Conservation (phyloP, 495 filamentous ascomycete genomes). For the Talaromyces trachyspermus region DNA sequence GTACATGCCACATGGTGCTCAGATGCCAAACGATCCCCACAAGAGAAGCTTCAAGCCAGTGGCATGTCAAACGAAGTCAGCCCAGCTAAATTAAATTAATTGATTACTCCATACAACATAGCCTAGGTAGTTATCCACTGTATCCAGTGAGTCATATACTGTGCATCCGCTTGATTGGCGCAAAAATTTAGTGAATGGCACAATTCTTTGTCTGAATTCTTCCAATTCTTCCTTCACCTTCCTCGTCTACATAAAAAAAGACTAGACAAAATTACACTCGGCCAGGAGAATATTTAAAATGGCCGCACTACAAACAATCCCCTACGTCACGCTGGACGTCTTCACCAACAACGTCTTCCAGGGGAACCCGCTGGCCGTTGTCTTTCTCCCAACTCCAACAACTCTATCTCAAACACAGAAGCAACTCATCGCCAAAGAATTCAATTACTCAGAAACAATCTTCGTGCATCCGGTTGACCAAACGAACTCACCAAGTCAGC, state of each 20-base stretch:
- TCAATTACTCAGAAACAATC: slow-evolving; percentile 80
- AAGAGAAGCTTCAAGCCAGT: too few species aligned
- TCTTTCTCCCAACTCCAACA: slow-evolving; percentile 28
- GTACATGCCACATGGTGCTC: too few species aligned
- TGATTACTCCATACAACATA: too few species aligned
- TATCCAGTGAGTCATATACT: too few species aligned
- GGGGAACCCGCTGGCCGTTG: slow-evolving; percentile 35
- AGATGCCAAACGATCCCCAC: too few species aligned
- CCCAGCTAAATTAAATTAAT: too few species aligned
- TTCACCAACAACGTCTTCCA: slow-evolving; percentile 33
- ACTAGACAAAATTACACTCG: background rate
- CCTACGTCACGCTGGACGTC: slow-evolving; percentile 36
- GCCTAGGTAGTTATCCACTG: too few species aligned
- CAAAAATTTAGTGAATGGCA: too few species aligned
- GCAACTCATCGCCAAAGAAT: slow-evolving; percentile 59
- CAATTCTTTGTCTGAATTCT: too few species aligned
- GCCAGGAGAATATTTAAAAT: background rate
- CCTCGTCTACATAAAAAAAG: background rate
- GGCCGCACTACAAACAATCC: background rate
- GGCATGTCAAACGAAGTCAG: too few species aligned
- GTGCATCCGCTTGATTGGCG: too few species aligned
- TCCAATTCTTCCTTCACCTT: too few species aligned
- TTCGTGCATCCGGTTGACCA: slow-evolving; percentile 51
- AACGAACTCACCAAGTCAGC: background rate
- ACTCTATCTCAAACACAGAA: slow-evolving; percentile 32